phyloP scores from a whole-genome alignment of 2,329 filamentous ascomycete genomes.

The Aspergillus uvarum region DNA sequence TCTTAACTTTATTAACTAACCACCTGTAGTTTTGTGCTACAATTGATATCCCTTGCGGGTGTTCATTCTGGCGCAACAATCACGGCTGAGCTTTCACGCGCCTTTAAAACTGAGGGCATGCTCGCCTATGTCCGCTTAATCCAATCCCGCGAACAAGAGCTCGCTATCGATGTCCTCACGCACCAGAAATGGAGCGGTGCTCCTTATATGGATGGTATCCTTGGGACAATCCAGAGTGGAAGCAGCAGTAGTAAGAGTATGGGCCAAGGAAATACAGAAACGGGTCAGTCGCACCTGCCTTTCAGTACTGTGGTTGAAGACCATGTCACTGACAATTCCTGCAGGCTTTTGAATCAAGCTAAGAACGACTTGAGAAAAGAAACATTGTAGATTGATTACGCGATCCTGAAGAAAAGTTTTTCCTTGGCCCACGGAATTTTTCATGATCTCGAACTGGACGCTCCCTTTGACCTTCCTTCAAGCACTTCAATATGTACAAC shows the following conservation, averaged over 20 bases:
- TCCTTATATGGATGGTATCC: conserved; percentile 79
- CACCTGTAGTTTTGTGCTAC: conserved; percentile 56
- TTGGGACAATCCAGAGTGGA: conserved; percentile 87
- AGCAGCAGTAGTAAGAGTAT: conserved; percentile 88
- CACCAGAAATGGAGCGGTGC: conserved; percentile 81
- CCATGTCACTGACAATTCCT: neutral
- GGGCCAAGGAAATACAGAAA: conserved; percentile 91
- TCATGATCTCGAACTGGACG: too few relatives aligned
- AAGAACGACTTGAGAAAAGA: too few relatives aligned
- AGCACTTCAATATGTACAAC: too few relatives aligned
- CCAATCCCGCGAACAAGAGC: conserved; percentile 84
- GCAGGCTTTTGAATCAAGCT: neutral
- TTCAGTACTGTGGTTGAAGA: too few relatives aligned
- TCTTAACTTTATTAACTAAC: conserved; percentile 16
- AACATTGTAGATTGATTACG: too few relatives aligned
- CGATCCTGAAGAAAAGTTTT: too few relatives aligned
- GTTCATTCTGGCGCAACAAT: conserved; percentile 64
- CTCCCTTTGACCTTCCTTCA: too few relatives aligned
- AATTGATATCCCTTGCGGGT: conserved; percentile 64
- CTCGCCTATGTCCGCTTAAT: conserved; percentile 94
- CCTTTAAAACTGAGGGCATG: conserved; percentile 91
- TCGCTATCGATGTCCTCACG: conserved; percentile 87
- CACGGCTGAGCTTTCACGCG: conserved; percentile 72
- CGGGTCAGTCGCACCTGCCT: conserved; percentile 29
- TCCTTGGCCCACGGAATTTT: too few relatives aligned